Percentiles rank a stretch among this genome's conserved stretches.
phyloP scores from a whole-genome alignment of 2,329 filamentous ascomycete species.

The Stachybotrys chartarum region DNA sequence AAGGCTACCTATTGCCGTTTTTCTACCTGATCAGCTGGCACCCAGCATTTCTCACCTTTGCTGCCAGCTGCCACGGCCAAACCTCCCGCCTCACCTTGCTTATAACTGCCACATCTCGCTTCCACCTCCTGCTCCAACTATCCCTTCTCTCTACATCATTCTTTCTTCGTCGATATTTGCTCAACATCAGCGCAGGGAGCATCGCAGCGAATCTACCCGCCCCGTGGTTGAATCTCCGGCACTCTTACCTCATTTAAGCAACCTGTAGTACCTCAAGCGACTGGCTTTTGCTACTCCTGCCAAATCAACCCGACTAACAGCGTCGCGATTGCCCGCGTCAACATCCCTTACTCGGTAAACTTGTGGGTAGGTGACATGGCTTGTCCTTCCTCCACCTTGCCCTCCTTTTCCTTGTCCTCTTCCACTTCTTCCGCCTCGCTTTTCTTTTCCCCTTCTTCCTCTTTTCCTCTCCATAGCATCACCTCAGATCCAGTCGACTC shows the following conservation, averaged over 20 bases:
- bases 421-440: conserved; percentile 4
- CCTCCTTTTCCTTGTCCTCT: not conserved
- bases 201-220: too few species aligned
- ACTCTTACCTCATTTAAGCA: not conserved
- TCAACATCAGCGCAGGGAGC: not conserved
- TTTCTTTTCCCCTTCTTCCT: conserved; percentile 13
- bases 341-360: not conserved
- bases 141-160: not conserved
- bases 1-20: too few species aligned
- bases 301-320: not conserved
- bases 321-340: not conserved
- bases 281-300: not conserved
- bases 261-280: not conserved
- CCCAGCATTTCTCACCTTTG: not conserved
- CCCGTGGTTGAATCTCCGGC: not conserved
- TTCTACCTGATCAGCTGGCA: not conserved
- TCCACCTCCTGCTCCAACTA: not conserved
- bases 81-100: not conserved
- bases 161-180: not conserved
- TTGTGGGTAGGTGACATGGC: conserved; percentile 1
- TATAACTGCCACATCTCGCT: not conserved
- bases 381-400: conserved; percentile 6
- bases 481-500: conserved; percentile 32
- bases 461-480: conserved; percentile 34
- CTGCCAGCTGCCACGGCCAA: not conserved